Base-by-base conservation (phyloP, 2,329 filamentous ascomycete species). In the Aspergillus tanneri region DNA sequence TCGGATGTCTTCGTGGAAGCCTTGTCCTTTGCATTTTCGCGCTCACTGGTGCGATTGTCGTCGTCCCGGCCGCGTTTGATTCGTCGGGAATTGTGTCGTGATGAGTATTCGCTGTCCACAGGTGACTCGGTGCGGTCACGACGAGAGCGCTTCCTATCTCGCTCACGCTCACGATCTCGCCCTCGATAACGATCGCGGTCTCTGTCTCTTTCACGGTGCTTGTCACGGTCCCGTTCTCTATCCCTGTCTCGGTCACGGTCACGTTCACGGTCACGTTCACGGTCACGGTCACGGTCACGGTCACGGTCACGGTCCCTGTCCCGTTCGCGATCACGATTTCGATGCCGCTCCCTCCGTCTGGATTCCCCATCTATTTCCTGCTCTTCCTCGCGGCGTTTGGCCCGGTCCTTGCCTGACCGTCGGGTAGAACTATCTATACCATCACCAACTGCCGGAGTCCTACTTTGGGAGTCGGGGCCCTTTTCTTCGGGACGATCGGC, bases 341-440 rank as follows among this genome's bases (percentile, higher is more conserved):
- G 61, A 8, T 58, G 54, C 3, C 61, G 55, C 5, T 68, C 64
- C 0, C 77, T 69, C 56, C 73, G 67, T 46, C 76, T 71, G 64
- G 68, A 65, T 57, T 74, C 76, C 46, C 76, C 52, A 1, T 61
- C 56, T 18, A 55, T 46, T 1, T 61, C 52, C 24, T 59, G 61
- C 5, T 66, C 62, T 2, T 68, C 61, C 21, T 66, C 66, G 16
- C 60, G 63, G 16, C 61, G 61, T 37, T 52, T 58, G 9, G 53
- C 47, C 12, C 64, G 58, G 10, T 67, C 65, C 46, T 64, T 67
- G 5, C 51, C 45, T 4, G 63, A 61, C 24, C 63, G 67, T 47
- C 62, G 60, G 43, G 52, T 61, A 12, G 64, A 57, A 9, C 57
- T 48, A 14, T 67, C 62, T 6, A 45, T 43, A 1, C 50, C 27